Evolutionary conservation across 257 asterid genomes (phyloP).

Genomic region (Solanum ahanhuiri): DNA sequence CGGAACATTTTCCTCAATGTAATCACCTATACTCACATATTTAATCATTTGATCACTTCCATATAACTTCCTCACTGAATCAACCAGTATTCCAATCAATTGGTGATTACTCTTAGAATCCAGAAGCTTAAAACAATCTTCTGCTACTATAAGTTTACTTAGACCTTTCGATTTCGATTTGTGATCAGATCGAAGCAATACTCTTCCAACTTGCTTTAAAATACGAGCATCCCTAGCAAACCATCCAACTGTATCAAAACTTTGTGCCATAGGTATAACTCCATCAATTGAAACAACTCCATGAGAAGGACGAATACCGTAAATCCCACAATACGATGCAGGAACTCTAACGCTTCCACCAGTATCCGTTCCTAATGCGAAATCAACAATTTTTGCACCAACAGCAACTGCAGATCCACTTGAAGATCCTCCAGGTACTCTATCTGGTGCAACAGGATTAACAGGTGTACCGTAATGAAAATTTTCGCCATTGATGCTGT

Average conservation of each 20-base stretch:
- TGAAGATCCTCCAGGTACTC: slow-evolving; percentile 97
- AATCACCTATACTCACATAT: slow-evolving; percentile 41
- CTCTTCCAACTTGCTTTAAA: slow-evolving; percentile 62
- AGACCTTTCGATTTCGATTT: slow-evolving; percentile 6
- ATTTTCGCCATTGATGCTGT: slow-evolving; percentile 91
- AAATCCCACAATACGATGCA: slow-evolving; percentile 77
- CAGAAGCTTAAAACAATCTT: slow-evolving; percentile 76
- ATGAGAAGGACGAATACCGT: slow-evolving; percentile 87
- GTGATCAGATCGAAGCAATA: slow-evolving; percentile 29
- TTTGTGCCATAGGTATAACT: slow-evolving; percentile 85
- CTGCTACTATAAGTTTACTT: slow-evolving; percentile 45
- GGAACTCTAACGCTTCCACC: slow-evolving; percentile 96
- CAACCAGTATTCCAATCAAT: slow-evolving; percentile 22
- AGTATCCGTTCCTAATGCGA: slow-evolving; percentile 89
- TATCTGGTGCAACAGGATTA: slow-evolving; percentile 70
- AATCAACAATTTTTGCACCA: slow-evolving; percentile 63
- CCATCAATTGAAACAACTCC: slow-evolving; percentile 57
- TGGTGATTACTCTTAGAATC: slow-evolving; percentile 19
- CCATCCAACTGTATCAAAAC: slow-evolving; percentile 94
- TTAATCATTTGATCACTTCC: slow-evolving; percentile 56
- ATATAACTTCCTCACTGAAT: slow-evolving; percentile 34
- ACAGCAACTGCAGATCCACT: slow-evolving; percentile 97
- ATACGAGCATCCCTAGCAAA: slow-evolving; percentile 65
- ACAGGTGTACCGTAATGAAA: slow-evolving; percentile 72
- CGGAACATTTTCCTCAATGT: slow-evolving; percentile 52